Evolutionary conservation across 2,329 filamentous ascomycete genomes (phyloP).

Genomic region (Ceratocystis harringtonii): DNA sequence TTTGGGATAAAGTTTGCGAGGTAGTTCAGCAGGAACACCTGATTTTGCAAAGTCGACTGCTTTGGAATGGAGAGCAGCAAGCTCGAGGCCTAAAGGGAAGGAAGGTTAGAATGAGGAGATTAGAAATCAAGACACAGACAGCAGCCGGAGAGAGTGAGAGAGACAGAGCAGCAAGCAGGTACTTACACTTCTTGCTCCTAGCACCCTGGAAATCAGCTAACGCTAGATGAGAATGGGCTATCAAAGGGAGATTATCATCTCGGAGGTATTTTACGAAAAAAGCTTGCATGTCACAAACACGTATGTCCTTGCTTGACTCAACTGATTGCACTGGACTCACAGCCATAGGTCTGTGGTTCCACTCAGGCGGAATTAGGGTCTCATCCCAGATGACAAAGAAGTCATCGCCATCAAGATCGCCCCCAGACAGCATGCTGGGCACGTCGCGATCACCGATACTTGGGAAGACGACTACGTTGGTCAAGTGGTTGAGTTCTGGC

Average conservation of each 20-base stretch:
- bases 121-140: background rate
- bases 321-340: constrained; percentile 27
- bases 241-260: constrained; percentile 64
- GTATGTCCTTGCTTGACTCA: constrained; percentile 41
- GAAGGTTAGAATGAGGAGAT: background rate
- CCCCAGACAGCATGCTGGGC: constrained; percentile 88
- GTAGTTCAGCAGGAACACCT: constrained; percentile 59
- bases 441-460: constrained; percentile 70
- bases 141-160: background rate
- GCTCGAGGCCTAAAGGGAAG: constrained; percentile 38
- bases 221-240: constrained; percentile 70
- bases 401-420: constrained; percentile 90
- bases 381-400: constrained; percentile 88
- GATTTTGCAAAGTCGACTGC: constrained; percentile 94
- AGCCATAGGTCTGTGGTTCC: constrained; percentile 61
- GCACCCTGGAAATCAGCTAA: constrained; percentile 58
- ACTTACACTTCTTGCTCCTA: constrained; percentile 50
- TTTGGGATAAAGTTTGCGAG: constrained; percentile 40
- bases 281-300: constrained; percentile 54
- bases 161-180: background rate
- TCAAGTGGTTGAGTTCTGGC: constrained; percentile 57
- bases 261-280: constrained; percentile 94
- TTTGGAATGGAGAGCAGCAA: constrained; percentile 71
- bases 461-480: constrained; percentile 77
- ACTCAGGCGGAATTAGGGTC: constrained; percentile 51